Percentiles rank a stretch among this genome's conserved stretches.
Conservation (phyloP, 140 eudicot genomes). For the Anethum foeniculum region DNA sequence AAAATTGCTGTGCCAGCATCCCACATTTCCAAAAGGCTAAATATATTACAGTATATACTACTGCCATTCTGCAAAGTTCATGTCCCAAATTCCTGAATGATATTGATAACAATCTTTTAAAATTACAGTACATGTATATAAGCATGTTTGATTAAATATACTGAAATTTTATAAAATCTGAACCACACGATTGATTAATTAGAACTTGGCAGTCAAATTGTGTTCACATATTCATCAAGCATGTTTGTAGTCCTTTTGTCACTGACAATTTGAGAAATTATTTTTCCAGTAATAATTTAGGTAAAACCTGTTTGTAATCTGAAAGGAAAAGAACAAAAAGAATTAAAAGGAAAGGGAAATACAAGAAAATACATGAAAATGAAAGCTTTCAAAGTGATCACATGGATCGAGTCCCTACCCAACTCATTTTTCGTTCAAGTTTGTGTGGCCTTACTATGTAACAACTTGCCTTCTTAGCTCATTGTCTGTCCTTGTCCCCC, state of each 20-base stretch:
- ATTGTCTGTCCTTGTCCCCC: constrained; percentile 13
- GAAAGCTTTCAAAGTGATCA: constrained; percentile 10
- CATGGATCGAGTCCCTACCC: constrained; percentile 20
- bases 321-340: not conserved
- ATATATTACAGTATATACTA: not conserved
- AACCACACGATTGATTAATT: not conserved
- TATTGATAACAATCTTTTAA: not conserved
- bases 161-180: not conserved
- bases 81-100: not conserved
- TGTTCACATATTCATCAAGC: not conserved
- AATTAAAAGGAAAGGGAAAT: not conserved
- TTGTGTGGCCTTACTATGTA: constrained; percentile 5
- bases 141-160: not conserved
- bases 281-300: not conserved
- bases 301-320: not conserved
- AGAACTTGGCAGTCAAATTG: not conserved
- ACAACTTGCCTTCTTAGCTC: constrained; percentile 13
- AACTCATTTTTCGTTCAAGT: constrained; percentile 14
- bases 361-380: not conserved
- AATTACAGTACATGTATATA: not conserved
- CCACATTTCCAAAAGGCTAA: not conserved
- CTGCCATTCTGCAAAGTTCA: not conserved
- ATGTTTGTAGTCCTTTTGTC: not conserved
- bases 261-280: not conserved
- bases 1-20: not conserved